Conservation (phyloP, 768 basidiomycete genomes). For the Termitomyces sp. region DNA sequence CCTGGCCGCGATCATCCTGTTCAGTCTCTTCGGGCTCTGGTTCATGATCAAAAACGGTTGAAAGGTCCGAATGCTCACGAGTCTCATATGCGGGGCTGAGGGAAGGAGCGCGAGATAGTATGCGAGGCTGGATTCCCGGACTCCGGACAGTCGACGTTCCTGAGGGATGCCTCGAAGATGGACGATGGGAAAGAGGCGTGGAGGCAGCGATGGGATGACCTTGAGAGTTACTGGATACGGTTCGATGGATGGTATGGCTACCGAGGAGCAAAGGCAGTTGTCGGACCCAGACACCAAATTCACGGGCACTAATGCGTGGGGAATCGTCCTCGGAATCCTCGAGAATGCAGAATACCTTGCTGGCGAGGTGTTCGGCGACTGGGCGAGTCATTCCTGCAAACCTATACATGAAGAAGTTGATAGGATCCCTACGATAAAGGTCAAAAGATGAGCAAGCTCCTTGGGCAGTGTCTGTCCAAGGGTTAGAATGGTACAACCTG, state of each 20-base stretch:
- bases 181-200: conserved; percentile 66
- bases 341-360: conserved; percentile 79
- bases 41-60: conserved; percentile 54
- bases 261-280: conserved; percentile 74
- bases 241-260: conserved; percentile 53
- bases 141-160: conserved; percentile 43
- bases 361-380: conserved; percentile 86
- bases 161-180: conserved; percentile 63
- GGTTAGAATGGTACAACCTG: conserved; percentile 97
- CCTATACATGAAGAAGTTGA: conserved; percentile 83
- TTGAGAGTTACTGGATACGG: conserved; percentile 55
- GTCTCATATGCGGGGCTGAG: conserved; percentile 47
- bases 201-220: conserved; percentile 63
- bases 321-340: conserved; percentile 62
- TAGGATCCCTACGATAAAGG: conserved; percentile 71
- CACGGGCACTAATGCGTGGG: conserved; percentile 69
- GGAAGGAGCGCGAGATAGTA: conserved; percentile 63
- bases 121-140: conserved; percentile 49
- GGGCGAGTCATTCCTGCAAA: conserved; percentile 86
- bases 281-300: conserved; percentile 84
- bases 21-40: conserved; percentile 43
- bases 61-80: conserved; percentile 41
- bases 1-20: conserved; percentile 34
- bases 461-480: conserved; percentile 92
- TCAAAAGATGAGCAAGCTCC: conserved; percentile 81